These are phyloP conservation scores for Balansia obtecta DNA, from an alignment of 2,329 filamentous ascomycete genomes.

Conservation along the genomic window DNA sequence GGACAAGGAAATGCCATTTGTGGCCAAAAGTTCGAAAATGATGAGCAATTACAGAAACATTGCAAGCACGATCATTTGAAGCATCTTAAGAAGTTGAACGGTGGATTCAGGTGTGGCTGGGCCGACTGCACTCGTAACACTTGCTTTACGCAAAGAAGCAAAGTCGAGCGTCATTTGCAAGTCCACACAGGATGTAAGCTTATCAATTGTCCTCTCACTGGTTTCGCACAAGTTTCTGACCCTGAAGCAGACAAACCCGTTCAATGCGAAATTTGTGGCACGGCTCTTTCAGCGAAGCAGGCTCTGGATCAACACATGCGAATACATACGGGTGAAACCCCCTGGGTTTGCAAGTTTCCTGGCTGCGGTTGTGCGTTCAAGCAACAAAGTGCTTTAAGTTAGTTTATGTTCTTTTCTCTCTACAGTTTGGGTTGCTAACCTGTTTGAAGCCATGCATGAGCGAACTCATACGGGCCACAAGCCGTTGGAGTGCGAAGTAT, in stretches of 20 bases:
- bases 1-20: constrained; percentile 16
- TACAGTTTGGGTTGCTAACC: constrained; percentile 8
- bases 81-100: constrained; percentile 27
- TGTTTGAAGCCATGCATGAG: constrained; percentile 47
- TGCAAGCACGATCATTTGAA: constrained; percentile 38
- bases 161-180: constrained; percentile 52
- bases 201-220: not conserved
- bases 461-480: constrained; percentile 55
- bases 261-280: constrained; percentile 40
- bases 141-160: constrained; percentile 47
- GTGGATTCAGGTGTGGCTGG: constrained; percentile 45
- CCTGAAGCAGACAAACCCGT: constrained; percentile 42
- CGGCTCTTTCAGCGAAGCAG: constrained; percentile 53
- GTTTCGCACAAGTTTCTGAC: not conserved
- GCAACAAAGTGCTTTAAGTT: constrained; percentile 55
- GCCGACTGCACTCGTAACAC: constrained; percentile 38
- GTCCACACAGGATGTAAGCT: constrained; percentile 50
- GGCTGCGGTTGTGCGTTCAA: constrained; percentile 49
- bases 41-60: constrained; percentile 42
- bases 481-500: constrained; percentile 45
- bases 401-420: constrained; percentile 12
- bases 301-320: constrained; percentile 55
- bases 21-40: constrained; percentile 24
- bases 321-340: constrained; percentile 53
- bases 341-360: constrained; percentile 40